Percentiles rank a stretch among this genome's conserved stretches.
phyloP scores from a whole-genome alignment of 2,329 filamentous ascomycete species.

The Ascochyta lentis region DNA sequence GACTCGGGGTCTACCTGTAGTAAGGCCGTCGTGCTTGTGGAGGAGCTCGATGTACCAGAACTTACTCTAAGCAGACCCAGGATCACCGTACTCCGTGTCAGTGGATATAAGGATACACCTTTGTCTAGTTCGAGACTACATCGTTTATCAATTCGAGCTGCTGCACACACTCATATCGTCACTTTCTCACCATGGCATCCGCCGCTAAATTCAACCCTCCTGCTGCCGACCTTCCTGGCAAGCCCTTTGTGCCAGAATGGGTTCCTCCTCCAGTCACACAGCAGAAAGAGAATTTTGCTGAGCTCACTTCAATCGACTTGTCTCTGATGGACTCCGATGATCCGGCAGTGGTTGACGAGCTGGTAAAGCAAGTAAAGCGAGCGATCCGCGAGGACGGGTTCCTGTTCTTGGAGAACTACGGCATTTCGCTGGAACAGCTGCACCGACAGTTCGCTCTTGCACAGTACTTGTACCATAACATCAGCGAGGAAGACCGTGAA shows the following conservation, averaged over 20 bases:
- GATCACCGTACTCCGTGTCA: background rate
- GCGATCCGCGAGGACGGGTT: slow-evolving; percentile 46
- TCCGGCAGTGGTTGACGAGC: slow-evolving; percentile 49
- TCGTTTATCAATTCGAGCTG: background rate
- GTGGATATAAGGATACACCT: slow-evolving; percentile 4
- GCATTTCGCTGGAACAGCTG: slow-evolving; percentile 55
- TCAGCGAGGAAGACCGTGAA: slow-evolving; percentile 58
- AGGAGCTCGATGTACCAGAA: slow-evolving; percentile 6
- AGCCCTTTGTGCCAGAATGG: slow-evolving; percentile 32
- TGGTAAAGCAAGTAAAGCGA: slow-evolving; percentile 51
- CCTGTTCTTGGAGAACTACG: slow-evolving; percentile 59
- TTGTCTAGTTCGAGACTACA: background rate
- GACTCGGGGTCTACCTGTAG: background rate
- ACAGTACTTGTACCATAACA: slow-evolving; percentile 59
- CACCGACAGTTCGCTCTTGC: slow-evolving; percentile 60
- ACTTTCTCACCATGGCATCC: slow-evolving; percentile 23
- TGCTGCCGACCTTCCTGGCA: slow-evolving; percentile 28
- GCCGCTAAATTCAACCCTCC: slow-evolving; percentile 29
- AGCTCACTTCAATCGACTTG: slow-evolving; percentile 42
- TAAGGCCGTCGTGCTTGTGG: background rate
- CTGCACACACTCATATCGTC: background rate
- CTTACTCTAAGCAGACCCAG: background rate
- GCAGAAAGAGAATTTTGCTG: slow-evolving; percentile 52
- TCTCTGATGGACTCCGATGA: slow-evolving; percentile 42
- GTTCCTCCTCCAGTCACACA: slow-evolving; percentile 55